Evolutionary conservation across 805 yeast genomes (phyloP).

Genomic region (Cyberlindnera petersonii): DNA sequence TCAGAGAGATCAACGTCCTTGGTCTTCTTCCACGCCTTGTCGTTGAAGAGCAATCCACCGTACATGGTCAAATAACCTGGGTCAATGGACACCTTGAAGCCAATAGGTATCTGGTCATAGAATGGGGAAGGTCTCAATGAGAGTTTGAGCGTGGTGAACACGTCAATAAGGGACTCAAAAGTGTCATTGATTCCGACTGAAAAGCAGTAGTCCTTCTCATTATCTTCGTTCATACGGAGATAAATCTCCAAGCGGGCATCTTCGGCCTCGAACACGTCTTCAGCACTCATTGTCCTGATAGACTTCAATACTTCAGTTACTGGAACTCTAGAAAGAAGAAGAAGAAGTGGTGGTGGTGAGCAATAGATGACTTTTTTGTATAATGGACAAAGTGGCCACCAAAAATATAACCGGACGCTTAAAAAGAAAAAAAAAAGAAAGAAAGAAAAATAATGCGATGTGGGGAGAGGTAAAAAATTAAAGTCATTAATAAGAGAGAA

Average conservation of each 20-base stretch:
- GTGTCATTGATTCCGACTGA: slow-evolving; percentile 57
- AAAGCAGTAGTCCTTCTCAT: slow-evolving; percentile 87
- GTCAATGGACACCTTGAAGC: slow-evolving; percentile 54
- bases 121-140: slow-evolving; percentile 78
- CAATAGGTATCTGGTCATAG: slow-evolving; percentile 58
- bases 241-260: slow-evolving; percentile 28
- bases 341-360: too few species aligned
- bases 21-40: slow-evolving; percentile 45
- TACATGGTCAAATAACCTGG: slow-evolving; percentile 84
- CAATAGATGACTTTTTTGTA: too few species aligned
- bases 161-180: slow-evolving; percentile 53
- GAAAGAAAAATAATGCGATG: too few species aligned
- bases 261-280: slow-evolving; percentile 22
- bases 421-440: too few species aligned
- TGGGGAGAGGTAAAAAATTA: too few species aligned
- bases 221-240: slow-evolving; percentile 79
- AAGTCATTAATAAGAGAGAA: too few species aligned
- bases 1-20: slow-evolving; percentile 50
- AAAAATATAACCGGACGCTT: too few species aligned
- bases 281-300: slow-evolving; percentile 8
- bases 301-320: too few species aligned
- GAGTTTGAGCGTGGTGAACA: slow-evolving; percentile 67
- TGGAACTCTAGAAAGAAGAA: too few species aligned
- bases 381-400: too few species aligned
- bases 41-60: slow-evolving; percentile 72